These are phyloP conservation scores for Rubia yunnanensis DNA, from an alignment of 257 asterid genomes.

Conservation along the genomic window DNA sequence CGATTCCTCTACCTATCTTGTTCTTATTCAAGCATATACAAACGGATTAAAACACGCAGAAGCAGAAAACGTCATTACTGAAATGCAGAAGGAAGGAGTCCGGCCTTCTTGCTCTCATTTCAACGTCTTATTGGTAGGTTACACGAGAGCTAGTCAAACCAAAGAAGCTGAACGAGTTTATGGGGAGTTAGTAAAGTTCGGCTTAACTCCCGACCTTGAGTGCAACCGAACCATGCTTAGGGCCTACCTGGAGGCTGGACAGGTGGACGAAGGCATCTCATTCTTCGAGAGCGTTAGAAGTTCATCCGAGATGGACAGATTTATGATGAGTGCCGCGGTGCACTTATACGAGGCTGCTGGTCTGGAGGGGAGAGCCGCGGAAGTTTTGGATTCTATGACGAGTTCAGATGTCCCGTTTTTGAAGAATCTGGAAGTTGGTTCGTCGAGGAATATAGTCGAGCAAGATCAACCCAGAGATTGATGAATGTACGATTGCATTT, in stretches of 20 bases:
- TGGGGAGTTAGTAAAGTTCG: slow-evolving; percentile 25
- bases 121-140: slow-evolving; percentile 44
- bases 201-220: slow-evolving; percentile 42
- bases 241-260: slow-evolving; percentile 60
- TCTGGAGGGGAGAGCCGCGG: slow-evolving; percentile 35
- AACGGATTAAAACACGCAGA: slow-evolving; percentile 29
- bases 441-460: slow-evolving; percentile 18
- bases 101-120: slow-evolving; percentile 56
- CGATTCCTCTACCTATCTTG: slow-evolving; percentile 56
- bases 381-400: slow-evolving; percentile 36
- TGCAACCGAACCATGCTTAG: slow-evolving; percentile 54
- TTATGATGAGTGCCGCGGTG: slow-evolving; percentile 60
- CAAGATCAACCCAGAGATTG: not conserved
- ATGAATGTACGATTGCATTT: too few relatives aligned
- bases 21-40: slow-evolving; percentile 56
- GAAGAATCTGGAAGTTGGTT: slow-evolving; percentile 45
- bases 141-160: slow-evolving; percentile 42
- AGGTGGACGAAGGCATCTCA: slow-evolving; percentile 49
- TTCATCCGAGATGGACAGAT: slow-evolving; percentile 42
- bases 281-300: slow-evolving; percentile 54
- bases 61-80: slow-evolving; percentile 45
- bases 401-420: slow-evolving; percentile 36
- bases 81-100: slow-evolving; percentile 64
- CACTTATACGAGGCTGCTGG: slow-evolving; percentile 52
- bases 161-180: slow-evolving; percentile 56